phyloP scores from a whole-genome alignment of 2,329 filamentous ascomycete genomes.

The Fusarium dimerum region DNA sequence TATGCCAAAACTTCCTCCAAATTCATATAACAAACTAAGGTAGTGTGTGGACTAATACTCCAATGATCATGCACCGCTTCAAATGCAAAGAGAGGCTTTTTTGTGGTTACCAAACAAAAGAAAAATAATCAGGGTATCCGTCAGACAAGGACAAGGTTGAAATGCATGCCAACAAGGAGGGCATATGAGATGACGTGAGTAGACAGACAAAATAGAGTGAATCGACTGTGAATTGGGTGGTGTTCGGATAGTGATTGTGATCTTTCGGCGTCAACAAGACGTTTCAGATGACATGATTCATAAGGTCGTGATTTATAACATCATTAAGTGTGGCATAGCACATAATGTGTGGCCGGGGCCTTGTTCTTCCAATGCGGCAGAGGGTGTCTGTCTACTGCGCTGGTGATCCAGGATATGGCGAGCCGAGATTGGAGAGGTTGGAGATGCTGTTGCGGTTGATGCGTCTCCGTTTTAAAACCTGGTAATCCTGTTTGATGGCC shows the following conservation, averaged over 20 bases:
- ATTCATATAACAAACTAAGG: slow-evolving; percentile 16
- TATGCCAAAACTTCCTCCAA: neutral
- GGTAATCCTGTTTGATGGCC: slow-evolving; percentile 63
- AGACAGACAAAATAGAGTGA: neutral
- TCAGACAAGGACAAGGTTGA: neutral
- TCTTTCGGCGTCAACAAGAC: neutral
- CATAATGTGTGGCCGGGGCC: no score
- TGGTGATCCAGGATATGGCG: slow-evolving; percentile 28
- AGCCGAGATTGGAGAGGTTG: slow-evolving; percentile 30
- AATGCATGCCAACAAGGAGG: neutral
- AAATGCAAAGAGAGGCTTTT: neutral
- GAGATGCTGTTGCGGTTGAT: slow-evolving; percentile 34
- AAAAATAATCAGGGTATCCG: neutral
- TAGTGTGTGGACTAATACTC: neutral
- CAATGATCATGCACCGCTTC: neutral
- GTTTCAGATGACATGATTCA: neutral
- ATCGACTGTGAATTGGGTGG: neutral
- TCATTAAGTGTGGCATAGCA: neutral
- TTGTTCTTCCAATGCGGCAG: neutral
- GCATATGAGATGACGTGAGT: neutral
- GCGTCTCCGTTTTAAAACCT: slow-evolving; percentile 48
- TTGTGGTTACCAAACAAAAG: neutral
- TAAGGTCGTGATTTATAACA: neutral
- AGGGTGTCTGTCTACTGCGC: slow-evolving; percentile 10
- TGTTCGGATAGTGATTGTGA: neutral